Evolutionary conservation across 2,329 filamentous ascomycete genomes (phyloP), one percentile per base, ranked within the genome.

Genomic region (Trichoderma sp.): DNA sequence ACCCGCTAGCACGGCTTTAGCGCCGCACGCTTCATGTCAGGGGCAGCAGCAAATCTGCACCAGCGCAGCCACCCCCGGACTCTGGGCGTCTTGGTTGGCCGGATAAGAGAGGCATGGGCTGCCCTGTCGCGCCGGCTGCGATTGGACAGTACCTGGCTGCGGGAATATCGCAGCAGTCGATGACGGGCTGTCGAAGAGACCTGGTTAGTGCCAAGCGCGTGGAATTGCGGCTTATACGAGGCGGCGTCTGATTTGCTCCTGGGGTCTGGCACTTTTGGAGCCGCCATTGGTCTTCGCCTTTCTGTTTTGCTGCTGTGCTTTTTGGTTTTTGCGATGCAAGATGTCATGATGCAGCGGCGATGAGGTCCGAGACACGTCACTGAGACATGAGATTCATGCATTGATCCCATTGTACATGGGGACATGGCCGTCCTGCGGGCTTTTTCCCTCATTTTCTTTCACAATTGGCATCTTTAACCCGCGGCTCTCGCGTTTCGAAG

Each of bases 1-100:
- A 64, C 46, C 10, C 32, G 60, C 49, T 55, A 64, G 60, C 49
- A 64, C 60, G 5, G 49, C 60, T 16, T 64, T 64, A 43, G 60
- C 60, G 60, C 60, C 59, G 59, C 26, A 30, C 6, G 39, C 13
- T 52, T 64, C 49, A 64, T 55, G 60, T 21, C 60, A 54, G 49
- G 60, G 60, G 60, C 18, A 30, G 34, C n/a, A 11, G 46, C 13
- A 43, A 52, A 30, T 37, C 30, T 39, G 49, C 32, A 55, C 21
- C n/a, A 43, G 21, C 51, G 24, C 51, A 26, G 21, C 51, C 51
- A 30, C 26, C 26, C 54, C 54, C 54, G 56, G 56, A 59, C n/a
- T 34, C 1, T 16, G 21, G n/a, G 56, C 34, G n/a, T 26, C 56
- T 18, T 34, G 56, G 32, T 43, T 59, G 56, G 56, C 13, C 7